phyloP scores from a whole-genome alignment of 768 basidiomycete genomes.

The Mycena maculata region DNA sequence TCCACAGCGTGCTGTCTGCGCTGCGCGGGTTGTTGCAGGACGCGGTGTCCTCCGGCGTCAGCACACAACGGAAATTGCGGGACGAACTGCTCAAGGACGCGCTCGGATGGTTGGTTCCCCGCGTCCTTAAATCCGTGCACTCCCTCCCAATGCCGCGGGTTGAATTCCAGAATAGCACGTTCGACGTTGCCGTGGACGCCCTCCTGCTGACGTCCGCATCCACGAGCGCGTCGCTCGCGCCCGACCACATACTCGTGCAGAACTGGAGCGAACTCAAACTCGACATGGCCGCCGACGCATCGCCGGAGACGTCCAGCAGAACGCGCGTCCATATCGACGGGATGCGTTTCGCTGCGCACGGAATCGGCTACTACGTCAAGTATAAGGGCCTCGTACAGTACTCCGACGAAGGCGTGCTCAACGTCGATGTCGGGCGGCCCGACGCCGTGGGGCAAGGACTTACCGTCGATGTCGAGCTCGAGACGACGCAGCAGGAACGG shows the following conservation, averaged over 20 bases:
- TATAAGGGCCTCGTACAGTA: constrained; percentile 47
- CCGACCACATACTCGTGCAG: constrained; percentile 48
- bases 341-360: constrained; percentile 45
- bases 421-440: constrained; percentile 45
- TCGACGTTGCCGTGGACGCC: constrained; percentile 48
- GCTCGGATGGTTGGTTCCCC: constrained; percentile 50
- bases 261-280: constrained; percentile 51
- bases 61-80: constrained; percentile 24
- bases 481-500: constrained; percentile 38
- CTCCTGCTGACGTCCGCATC: constrained; percentile 43
- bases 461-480: constrained; percentile 46
- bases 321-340: constrained; percentile 50
- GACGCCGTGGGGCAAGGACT: constrained; percentile 39
- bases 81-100: constrained; percentile 41
- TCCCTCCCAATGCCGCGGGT: constrained; percentile 50
- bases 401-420: constrained; percentile 52
- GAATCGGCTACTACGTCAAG: constrained; percentile 52
- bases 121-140: constrained; percentile 44
- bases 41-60: constrained; percentile 21
- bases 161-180: constrained; percentile 48
- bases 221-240: constrained; percentile 42
- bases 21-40: constrained; percentile 30
- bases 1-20: constrained; percentile 31
- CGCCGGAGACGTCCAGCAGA: constrained; percentile 34
- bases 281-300: constrained; percentile 42